Base-by-base conservation (phyloP, 345 rosid species). In the Trapa bicornis region DNA sequence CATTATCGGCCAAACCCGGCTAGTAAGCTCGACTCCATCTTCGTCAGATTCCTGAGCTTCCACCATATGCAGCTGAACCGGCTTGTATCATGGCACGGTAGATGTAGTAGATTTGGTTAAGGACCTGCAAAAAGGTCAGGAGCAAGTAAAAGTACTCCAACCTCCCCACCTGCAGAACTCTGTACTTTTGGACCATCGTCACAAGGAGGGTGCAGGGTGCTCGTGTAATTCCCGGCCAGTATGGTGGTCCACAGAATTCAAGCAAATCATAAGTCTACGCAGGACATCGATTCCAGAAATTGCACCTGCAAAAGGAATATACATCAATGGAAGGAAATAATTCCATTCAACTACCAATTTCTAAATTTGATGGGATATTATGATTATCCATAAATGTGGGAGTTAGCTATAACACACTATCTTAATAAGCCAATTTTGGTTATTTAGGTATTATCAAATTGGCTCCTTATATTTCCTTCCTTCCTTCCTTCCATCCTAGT, bases 131-230 rank as follows among this genome's bases (percentile, higher is more conserved):
- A 41, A 73, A 11, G 0, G 96, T 89, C 37, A 91, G 73, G 65
- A 91, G 35, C 97, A 94, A 91, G 68, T 91, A 91, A 62, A 91
- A 89, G 67, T 89, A 85, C 84, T 89, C 97, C 71, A 91, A 73
- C 61, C 75, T 91, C 29, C 96, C 97, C 33, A 82, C 76, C 80
- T 91, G 89, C 67, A 91, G 70, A 62, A 86, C 89, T 37, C 85
- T 89, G 42, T 67, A 84, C 68, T 81, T 84, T 64, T 91, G 97
- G 54, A 85, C 90, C 61, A 91, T 4, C 1, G 92, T 75, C 22
- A 91, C 97, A 62, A 91, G 63, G 43, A 91, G 72, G 2, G 96
- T 91, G 47, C 97, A 91, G 72, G 2, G 96, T 91, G 47, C 97
- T 89, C 67, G 66, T 42, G 63, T 89, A 91, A 72, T 91, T 89